These are phyloP conservation scores for Sapria himalayana DNA, from an alignment of 345 rosid genomes.

Conservation along the genomic window DNA sequence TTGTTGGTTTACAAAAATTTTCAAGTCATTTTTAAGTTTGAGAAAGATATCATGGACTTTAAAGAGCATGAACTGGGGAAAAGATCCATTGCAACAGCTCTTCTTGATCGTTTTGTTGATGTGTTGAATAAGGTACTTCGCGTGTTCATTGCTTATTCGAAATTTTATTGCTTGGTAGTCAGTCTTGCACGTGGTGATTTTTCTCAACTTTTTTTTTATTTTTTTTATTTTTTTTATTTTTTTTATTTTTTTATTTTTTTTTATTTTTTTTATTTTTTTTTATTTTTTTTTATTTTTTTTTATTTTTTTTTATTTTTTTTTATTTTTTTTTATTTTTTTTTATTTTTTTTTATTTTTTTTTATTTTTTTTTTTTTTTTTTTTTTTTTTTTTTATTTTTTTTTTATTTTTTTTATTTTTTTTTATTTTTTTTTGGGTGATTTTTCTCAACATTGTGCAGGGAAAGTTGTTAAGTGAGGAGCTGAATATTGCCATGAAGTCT, in stretches of 20 bases:
- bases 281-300: no score
- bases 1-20: conserved; percentile 32
- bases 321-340: no score
- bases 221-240: no score
- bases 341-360: no score
- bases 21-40: conserved; percentile 37
- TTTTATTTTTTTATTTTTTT: no score
- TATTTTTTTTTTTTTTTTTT: not conserved
- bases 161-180: no score
- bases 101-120: conserved; percentile 29
- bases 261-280: no score
- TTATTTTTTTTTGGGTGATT: not conserved
- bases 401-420: not conserved
- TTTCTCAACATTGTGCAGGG: conserved; percentile 25
- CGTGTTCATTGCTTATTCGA: not conserved
- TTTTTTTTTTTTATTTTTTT: not conserved
- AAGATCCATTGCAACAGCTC: conserved; percentile 22
- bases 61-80: conserved; percentile 15
- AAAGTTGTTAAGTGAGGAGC: conserved; percentile 27
- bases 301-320: no score
- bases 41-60: conserved; percentile 25
- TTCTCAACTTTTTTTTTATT: no score
- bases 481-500: conserved; percentile 13
- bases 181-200: no score
- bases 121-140: conserved; percentile 34